Conservation (phyloP, 202 grass and related monocot species). For the Brachypodium distachyon region DNA sequence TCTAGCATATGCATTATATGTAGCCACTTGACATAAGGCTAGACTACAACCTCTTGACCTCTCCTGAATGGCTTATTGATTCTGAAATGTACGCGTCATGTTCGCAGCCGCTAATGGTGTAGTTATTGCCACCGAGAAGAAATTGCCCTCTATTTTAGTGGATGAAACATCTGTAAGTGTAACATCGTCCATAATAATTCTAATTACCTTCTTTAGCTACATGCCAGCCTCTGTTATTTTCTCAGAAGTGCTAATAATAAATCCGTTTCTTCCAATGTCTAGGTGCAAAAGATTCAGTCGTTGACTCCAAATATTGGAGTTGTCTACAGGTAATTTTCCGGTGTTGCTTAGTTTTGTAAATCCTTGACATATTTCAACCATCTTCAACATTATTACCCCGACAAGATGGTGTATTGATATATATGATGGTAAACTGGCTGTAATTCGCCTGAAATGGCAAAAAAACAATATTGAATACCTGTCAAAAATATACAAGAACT, state of each 20-base stretch:
- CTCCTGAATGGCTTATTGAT: not conserved
- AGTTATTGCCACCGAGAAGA: constrained; percentile 75
- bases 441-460: not conserved
- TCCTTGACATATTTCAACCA: not conserved
- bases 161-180: constrained; percentile 66
- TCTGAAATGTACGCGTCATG: constrained; percentile 9
- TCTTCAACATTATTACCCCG: not conserved
- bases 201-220: not conserved
- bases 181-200: not conserved
- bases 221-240: not conserved
- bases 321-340: constrained; percentile 69
- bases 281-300: constrained; percentile 96
- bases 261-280: constrained; percentile 20
- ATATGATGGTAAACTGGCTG: too few relatives aligned
- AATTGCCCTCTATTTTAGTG: constrained; percentile 75
- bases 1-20: not conserved
- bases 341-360: not conserved
- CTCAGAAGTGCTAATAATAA: constrained; percentile 17
- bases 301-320: constrained; percentile 96
- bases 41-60: not conserved
- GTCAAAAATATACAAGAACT: not conserved
- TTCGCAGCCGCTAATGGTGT: constrained; percentile 76
- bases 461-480: not conserved
- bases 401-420: not conserved
- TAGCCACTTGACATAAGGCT: not conserved